These are phyloP conservation scores for Adansonia digitata DNA, from an alignment of 345 rosid species.

Conservation along the genomic window DNA sequence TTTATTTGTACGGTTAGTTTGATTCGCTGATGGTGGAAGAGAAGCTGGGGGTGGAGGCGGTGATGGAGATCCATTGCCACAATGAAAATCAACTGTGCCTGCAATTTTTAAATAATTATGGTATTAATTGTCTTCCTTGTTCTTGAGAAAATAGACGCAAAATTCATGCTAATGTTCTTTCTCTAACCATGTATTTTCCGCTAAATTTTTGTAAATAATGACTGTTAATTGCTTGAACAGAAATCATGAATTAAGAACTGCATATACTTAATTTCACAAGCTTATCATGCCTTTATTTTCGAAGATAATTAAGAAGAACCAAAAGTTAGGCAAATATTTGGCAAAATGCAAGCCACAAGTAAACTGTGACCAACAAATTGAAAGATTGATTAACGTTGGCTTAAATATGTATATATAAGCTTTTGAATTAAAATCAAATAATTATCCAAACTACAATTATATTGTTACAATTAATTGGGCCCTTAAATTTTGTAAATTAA, in stretches of 20 bases:
- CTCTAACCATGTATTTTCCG: neutral
- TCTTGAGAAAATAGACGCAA: neutral
- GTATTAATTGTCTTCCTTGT: neutral
- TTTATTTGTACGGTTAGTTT: neutral
- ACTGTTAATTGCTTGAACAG: too few species aligned
- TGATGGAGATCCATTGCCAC: conserved; percentile 32
- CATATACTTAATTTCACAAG: too few species aligned
- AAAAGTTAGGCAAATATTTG: neutral
- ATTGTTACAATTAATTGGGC: too few species aligned
- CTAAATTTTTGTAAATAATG: neutral
- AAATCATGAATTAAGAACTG: too few species aligned
- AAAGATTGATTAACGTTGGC: too few species aligned
- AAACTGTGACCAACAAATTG: neutral
- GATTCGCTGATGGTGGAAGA: neutral
- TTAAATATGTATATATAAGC: too few species aligned
- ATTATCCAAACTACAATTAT: too few species aligned
- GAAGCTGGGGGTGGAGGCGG: conserved; percentile 21
- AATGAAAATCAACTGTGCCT: conserved; percentile 37
- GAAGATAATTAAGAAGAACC: neutral
- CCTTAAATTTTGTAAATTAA: too few species aligned
- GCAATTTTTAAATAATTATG: neutral
- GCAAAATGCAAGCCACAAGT: neutral
- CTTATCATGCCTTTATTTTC: neutral
- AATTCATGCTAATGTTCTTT: neutral
- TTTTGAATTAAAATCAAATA: too few species aligned